phyloP scores from a whole-genome alignment of 345 rosid genomes.

The Citrus maxima region DNA sequence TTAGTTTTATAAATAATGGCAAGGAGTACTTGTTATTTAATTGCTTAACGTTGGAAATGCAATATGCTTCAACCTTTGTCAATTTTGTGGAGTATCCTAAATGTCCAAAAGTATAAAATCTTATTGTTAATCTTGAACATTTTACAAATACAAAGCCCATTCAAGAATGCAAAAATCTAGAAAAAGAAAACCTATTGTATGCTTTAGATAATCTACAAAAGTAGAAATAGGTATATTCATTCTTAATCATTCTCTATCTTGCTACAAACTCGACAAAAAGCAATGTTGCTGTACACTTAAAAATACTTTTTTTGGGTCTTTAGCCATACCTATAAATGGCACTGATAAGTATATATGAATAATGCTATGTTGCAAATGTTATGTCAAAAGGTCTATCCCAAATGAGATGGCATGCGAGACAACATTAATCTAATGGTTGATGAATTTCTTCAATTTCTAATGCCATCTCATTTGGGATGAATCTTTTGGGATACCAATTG shows the following conservation, averaged over 20 bases:
- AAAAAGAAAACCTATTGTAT: neutral
- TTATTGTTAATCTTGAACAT: neutral
- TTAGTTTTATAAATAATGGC: too few species aligned
- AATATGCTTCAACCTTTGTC: neutral
- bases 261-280: neutral
- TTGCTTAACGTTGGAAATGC: neutral
- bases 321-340: neutral
- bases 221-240: neutral
- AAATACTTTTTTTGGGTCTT: neutral
- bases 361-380: too few species aligned
- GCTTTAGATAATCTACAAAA: neutral
- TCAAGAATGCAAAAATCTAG: neutral
- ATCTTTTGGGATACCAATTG: too few species aligned
- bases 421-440: too few species aligned
- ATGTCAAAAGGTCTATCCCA: too few species aligned
- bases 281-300: neutral
- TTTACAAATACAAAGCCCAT: neutral
- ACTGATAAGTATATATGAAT: too few species aligned
- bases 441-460: too few species aligned
- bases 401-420: too few species aligned
- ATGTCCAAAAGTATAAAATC: neutral
- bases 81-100: neutral
- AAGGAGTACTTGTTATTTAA: too few species aligned
- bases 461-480: too few species aligned
- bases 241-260: neutral